phyloP scores from a whole-genome alignment of 176 grass and related monocot genomes.

The Tillandsia fasciculata region DNA sequence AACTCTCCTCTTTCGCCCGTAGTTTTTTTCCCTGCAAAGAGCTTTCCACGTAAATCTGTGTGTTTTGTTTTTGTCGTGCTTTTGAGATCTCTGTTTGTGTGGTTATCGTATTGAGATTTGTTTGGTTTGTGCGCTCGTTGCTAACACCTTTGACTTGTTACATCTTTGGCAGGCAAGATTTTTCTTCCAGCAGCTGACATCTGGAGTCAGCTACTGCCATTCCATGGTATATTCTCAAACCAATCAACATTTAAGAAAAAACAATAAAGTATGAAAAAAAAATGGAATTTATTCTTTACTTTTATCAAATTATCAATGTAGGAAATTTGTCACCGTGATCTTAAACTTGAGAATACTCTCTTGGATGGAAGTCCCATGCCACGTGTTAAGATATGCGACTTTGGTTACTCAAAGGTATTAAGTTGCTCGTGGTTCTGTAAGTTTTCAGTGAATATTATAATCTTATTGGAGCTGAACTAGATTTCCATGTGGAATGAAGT shows the following conservation, averaged over 20 bases:
- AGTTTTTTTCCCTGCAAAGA: too few relatives aligned
- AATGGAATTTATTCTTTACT: neutral
- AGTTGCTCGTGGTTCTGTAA: neutral
- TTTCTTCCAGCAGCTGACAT: conserved; percentile 92
- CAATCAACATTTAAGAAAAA: neutral
- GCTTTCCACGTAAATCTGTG: too few relatives aligned
- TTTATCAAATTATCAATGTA: conserved; percentile 18
- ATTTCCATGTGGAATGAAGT: conserved; percentile 37
- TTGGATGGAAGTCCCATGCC: conserved; percentile 86
- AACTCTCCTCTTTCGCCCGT: too few relatives aligned
- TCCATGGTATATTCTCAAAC: conserved; percentile 42
- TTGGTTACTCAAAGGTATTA: conserved; percentile 90
- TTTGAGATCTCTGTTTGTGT: too few relatives aligned
- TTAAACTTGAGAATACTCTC: conserved; percentile 97
- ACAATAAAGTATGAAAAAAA: neutral
- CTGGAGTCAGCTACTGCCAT: conserved; percentile 93
- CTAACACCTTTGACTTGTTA: neutral
- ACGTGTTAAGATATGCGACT: conserved; percentile 87
- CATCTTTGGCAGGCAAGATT: conserved; percentile 53
- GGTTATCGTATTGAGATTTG: too few relatives aligned
- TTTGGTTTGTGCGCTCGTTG: too few relatives aligned
- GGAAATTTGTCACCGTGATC: conserved; percentile 98
- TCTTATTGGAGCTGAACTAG: neutral
- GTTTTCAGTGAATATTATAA: neutral
- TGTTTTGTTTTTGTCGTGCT: too few relatives aligned